These are phyloP conservation scores for Drosera spatulata DNA, from an alignment of 179 eudicot species.

Conservation along the genomic window DNA sequence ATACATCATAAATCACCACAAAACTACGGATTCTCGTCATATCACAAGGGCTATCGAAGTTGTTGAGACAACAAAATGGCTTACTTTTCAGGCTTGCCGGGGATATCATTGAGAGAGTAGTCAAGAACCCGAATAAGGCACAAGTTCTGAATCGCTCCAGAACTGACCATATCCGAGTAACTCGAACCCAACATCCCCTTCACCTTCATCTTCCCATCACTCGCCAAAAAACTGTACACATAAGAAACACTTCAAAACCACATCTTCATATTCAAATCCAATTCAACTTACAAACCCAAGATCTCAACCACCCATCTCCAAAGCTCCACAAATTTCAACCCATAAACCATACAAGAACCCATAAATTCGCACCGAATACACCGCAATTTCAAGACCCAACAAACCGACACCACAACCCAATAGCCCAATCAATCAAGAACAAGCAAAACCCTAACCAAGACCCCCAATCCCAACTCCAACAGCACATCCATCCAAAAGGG, in stretches of 20 bases:
- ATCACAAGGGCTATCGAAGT: background rate
- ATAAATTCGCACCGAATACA: background rate
- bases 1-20: background rate
- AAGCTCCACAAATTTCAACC: no score
- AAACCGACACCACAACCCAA: background rate
- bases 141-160: constrained; percentile 71
- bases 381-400: constrained; percentile 1
- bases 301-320: background rate
- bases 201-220: constrained; percentile 77
- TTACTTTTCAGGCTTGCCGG: constrained; percentile 73
- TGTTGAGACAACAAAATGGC: background rate
- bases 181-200: constrained; percentile 56
- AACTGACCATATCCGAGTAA: constrained; percentile 52
- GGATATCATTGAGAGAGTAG: constrained; percentile 72
- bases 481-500: background rate
- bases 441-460: background rate
- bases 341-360: no score
- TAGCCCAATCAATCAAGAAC: background rate
- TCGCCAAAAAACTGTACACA: constrained; percentile 53
- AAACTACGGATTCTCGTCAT: background rate
- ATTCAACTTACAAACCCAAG: background rate
- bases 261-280: background rate
- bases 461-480: background rate
- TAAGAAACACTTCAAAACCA: background rate
- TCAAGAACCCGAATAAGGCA: constrained; percentile 62